Evolutionary conservation across 139 green algal species (phyloP), one percentile per base, ranked within the genome.

Genomic region (Chlamydomonas schloesseri): DNA sequence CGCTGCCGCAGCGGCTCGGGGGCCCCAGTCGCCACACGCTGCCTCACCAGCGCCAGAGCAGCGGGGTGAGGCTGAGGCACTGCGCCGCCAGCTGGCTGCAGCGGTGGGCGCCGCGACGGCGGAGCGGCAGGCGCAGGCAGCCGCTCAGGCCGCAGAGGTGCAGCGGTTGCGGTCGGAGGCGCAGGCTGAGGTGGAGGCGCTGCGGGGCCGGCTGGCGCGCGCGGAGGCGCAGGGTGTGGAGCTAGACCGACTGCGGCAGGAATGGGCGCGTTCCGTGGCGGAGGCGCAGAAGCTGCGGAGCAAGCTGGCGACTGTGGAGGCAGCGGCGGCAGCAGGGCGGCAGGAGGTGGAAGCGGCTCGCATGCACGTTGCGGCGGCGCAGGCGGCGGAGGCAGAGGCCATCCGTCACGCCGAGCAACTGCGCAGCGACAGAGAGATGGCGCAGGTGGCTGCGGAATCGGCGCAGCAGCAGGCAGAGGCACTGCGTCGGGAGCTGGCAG

Each of bases 61-160:
- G 33, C 37, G 71, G 28, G 24, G 26, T 13, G 76, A 85, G n/a
- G 65, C 76, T 47, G 65, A 62, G 46, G 47, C 34, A 0, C 42
- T 85, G 46, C 79, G 79, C 6, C 46, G 55, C 31, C 79, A 83
- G 60, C 60, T 83, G 1, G 37, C n/a, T 42, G 60, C 74, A 24
- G 74, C 74, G 1, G 42, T 70, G 31, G 55, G 53, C 18, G 74
- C 74, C 2, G 74, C 74, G 6, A 55, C 60, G 74, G 74, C 74
- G 34, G 74, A 81, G 31, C 55, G 74, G 21, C 21, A 81, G 58
- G 58, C 75, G 57, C 34, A 58, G 60, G 28, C 36, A 3, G 47
- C n/a, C 9, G 75, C 57, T 58, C 75, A 71, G 21, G 34, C n/a
- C 10, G 17, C 29, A 26, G 55, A 69, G 74, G 33, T 70, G 14